Evolutionary conservation across 345 rosid genomes (phyloP).

Genomic region (Aquilaria sinensis): DNA sequence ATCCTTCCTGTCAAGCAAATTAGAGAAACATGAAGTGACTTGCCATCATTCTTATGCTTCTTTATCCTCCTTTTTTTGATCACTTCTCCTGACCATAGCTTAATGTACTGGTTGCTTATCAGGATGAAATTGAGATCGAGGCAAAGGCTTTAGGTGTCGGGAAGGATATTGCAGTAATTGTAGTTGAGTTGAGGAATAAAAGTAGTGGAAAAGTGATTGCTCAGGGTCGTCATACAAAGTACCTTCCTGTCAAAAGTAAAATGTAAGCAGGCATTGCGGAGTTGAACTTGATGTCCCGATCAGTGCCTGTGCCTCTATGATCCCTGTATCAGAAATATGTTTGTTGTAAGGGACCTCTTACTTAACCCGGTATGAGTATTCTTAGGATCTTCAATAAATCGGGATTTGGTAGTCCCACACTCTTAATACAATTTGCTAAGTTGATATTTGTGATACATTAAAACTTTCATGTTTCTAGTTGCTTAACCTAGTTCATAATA

Average conservation of each 20-base stretch:
- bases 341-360: too few relatives aligned
- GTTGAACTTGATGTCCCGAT: not conserved
- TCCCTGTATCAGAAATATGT: too few relatives aligned
- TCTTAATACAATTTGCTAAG: too few relatives aligned
- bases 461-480: too few relatives aligned
- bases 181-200: slow-evolving; percentile 82
- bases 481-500: too few relatives aligned
- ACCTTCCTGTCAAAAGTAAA: slow-evolving; percentile 46
- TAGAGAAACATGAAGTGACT: not conserved
- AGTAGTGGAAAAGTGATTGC: slow-evolving; percentile 70
- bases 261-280: slow-evolving; percentile 26
- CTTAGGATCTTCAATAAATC: too few relatives aligned
- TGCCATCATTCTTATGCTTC: not conserved
- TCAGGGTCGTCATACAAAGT: slow-evolving; percentile 93
- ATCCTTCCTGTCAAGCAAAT: not conserved
- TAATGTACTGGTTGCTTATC: slow-evolving; percentile 10
- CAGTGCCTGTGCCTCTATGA: too few relatives aligned
- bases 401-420: too few relatives aligned
- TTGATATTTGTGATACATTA: too few relatives aligned
- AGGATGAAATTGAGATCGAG: slow-evolving; percentile 76
- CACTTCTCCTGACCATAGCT: too few relatives aligned
- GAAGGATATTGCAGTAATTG: slow-evolving; percentile 67
- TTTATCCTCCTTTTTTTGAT: too few relatives aligned
- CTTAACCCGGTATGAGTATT: too few relatives aligned
- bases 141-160: slow-evolving; percentile 63